phyloP scores from a whole-genome alignment of 2,329 filamentous ascomycete species.

The Aspergillus latus region DNA sequence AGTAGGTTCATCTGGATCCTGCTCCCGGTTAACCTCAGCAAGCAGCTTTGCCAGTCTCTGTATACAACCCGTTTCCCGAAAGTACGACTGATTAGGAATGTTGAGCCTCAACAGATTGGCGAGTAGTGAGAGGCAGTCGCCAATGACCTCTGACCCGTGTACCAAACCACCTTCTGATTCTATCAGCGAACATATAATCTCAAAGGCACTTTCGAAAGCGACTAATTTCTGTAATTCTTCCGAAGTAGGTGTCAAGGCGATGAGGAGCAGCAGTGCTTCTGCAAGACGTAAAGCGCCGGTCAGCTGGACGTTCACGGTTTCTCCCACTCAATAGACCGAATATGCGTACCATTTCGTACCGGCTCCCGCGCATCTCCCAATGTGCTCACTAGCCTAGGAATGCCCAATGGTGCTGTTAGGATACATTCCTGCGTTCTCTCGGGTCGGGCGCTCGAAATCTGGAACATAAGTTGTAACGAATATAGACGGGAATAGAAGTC shows the following conservation, averaged over 20 bases:
- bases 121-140: slow-evolving; percentile 88
- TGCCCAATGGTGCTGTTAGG: slow-evolving; percentile 81
- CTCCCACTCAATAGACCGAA: neutral
- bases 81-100: slow-evolving; percentile 87
- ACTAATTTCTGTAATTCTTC: slow-evolving; percentile 91
- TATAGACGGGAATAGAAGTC: slow-evolving; percentile 94
- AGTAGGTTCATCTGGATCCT: slow-evolving; percentile 58
- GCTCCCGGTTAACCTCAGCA: slow-evolving; percentile 56
- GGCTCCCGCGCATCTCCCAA: slow-evolving; percentile 85
- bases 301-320: slow-evolving; percentile 6
- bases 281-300: slow-evolving; percentile 18
- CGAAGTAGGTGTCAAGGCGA: slow-evolving; percentile 81
- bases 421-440: slow-evolving; percentile 95
- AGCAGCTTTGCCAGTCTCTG: slow-evolving; percentile 70
- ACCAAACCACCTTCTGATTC: slow-evolving; percentile 75
- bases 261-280: slow-evolving; percentile 83
- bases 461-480: slow-evolving; percentile 81
- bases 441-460: slow-evolving; percentile 79
- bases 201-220: slow-evolving; percentile 92
- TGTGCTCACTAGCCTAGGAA: slow-evolving; percentile 78
- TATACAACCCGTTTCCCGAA: slow-evolving; percentile 85
- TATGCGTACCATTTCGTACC: slow-evolving; percentile 66
- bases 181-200: slow-evolving; percentile 79
- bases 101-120: slow-evolving; percentile 88
- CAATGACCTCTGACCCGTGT: slow-evolving; percentile 81